Base-by-base conservation (phyloP, 345 rosid species). In the Geranium rotundifolium region DNA sequence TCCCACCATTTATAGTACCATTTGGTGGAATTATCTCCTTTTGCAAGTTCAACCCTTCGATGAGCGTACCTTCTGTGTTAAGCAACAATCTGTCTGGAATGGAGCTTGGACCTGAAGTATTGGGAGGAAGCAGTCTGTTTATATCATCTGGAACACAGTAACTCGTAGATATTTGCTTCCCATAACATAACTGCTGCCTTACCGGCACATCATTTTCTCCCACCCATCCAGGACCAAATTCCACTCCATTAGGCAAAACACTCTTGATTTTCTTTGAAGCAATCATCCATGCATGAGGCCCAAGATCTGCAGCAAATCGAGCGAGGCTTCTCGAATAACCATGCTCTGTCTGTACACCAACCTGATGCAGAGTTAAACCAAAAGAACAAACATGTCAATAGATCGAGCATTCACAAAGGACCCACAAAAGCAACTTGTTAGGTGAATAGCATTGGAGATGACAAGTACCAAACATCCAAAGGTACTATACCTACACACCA, bases 251-350 rank as follows among this genome's bases (percentile, higher is more conserved):
- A 2, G 91, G 97, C 78, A 93, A 79, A 64, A 63, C 81, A 0
- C 75, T 69, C 63, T 68, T 75, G 9, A 90, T 83, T 79, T 86
- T 90, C 80, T 76, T 81, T 5, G 92, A 85, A 62, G 92, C 97
- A 37, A 79, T 62, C 71, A 74, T 80, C 95, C 90, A 88, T 66
- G 72, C 89, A 65, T 71, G 81, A 54, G 97, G 97, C 54, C 99
- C 97, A 10, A 93, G 90, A 70, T 78, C 77, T 2, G 92, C 84
- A 57, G 99, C 95, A 63, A 79, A 93, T 49, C 88, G 90, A 72
- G 96, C 85, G 58, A 93, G 72, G 74, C 99, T 93, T 73, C 86
- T 85, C 10, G 97, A 89, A 65, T 93, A 93, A 23, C 92, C 90
- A 46, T 79, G 78, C 71, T 90, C 95, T 30, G 82, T 61, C 66